Evolutionary conservation across 345 rosid genomes (phyloP).

Genomic region (Bretschneidera sinensis): DNA sequence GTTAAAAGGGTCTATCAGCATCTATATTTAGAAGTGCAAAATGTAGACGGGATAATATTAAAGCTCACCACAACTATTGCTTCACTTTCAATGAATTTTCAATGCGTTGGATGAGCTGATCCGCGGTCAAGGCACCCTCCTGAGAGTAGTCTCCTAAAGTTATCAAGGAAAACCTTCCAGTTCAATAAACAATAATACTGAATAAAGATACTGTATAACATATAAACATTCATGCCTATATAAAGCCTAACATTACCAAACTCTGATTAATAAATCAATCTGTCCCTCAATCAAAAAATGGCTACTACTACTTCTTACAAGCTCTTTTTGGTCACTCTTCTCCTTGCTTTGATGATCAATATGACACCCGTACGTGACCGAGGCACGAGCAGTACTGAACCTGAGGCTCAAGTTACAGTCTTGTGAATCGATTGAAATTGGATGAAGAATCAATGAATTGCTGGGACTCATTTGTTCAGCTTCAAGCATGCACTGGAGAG

Average conservation of each 20-base stretch:
- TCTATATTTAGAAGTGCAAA: not conserved
- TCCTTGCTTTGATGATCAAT: no score
- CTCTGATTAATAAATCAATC: no score
- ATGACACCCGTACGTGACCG: no score
- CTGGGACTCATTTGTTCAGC: conserved; percentile 71
- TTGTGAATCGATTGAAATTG: conserved; percentile 34
- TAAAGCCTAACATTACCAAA: no score
- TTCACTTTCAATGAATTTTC: conserved; percentile 61
- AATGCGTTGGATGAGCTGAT: conserved; percentile 59
- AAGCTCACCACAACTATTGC: conserved; percentile 38
- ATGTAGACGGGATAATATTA: no score
- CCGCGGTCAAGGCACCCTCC: conserved; percentile 82
- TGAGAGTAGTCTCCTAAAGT: conserved; percentile 14
- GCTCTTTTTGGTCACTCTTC: no score
- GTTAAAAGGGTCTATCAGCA: not conserved
- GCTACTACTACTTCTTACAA: not conserved
- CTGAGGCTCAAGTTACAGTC: no score
- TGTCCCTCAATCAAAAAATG: not conserved
- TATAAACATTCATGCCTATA: no score
- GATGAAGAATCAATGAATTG: conserved; percentile 46
- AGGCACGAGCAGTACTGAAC: not conserved
- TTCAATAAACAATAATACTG: no score
- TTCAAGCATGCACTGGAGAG: conserved; percentile 77
- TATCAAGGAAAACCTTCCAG: not conserved
- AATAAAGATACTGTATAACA: no score